Conservation (phyloP, 129 eudicot genomes). For the Deinandra increscens region DNA sequence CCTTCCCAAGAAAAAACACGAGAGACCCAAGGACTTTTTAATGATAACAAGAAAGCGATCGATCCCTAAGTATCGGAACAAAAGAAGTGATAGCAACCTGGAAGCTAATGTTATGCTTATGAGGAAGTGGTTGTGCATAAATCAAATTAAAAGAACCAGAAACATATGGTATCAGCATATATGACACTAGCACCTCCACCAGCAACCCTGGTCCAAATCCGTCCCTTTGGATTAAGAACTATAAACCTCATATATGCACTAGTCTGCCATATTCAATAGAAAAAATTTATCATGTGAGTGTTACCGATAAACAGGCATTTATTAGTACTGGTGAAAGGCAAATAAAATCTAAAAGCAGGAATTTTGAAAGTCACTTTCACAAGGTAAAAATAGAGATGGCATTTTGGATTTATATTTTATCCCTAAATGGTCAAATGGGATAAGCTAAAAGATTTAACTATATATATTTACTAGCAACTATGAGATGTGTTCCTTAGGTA, state of each 20-base stretch:
- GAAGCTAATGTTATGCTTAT: too few relatives aligned
- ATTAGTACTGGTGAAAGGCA: background rate
- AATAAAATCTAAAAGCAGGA: background rate
- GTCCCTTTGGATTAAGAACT: slow-evolving; percentile 93
- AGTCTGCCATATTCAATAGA: slow-evolving; percentile 54
- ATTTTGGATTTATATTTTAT: background rate
- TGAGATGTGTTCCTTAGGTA: too few relatives aligned
- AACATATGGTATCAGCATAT: slow-evolving; percentile 90
- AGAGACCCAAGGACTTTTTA: too few relatives aligned
- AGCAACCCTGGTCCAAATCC: slow-evolving; percentile 99
- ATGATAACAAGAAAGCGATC: too few relatives aligned
- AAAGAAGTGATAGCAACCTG: too few relatives aligned
- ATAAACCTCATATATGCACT: slow-evolving; percentile 99
- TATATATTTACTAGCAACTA: too few relatives aligned
- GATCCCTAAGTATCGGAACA: too few relatives aligned
- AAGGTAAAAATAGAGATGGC: background rate
- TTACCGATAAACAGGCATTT: background rate
- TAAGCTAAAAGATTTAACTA: background rate
- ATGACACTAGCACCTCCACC: slow-evolving; percentile 99
- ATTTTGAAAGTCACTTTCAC: background rate
- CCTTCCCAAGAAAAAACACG: too few relatives aligned
- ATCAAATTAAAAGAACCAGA: background rate
- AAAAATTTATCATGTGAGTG: background rate
- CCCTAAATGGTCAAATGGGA: background rate
- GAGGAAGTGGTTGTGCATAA: background rate